A percentile compares a stretch with the other conserved stretches of the same genome.
phyloP scores from a whole-genome alignment of 495 filamentous ascomycete species.

The Lophiostoma macrostomum region DNA sequence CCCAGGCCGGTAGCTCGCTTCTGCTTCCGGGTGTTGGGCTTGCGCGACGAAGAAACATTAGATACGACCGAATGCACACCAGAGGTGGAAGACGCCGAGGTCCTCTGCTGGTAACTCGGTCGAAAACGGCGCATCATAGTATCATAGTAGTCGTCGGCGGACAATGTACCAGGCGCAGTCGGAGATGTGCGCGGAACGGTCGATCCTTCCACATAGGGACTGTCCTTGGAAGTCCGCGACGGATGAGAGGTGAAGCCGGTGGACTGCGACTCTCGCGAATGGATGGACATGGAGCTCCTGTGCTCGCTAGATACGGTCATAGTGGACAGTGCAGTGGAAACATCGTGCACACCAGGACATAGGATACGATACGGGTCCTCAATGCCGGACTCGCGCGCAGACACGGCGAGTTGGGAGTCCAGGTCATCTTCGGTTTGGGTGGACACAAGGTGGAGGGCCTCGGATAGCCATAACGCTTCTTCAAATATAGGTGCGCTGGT shows the following conservation, averaged over 20 bases:
- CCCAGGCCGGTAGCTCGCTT: conserved; percentile 18
- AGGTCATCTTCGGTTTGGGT: conserved; percentile 25
- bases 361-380: conserved; percentile 28
- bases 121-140: conserved; percentile 14
- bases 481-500: conserved; percentile 26
- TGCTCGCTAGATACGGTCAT: conserved; percentile 25
- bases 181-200: neutral
- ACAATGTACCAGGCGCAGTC: conserved; percentile 1
- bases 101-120: conserved; percentile 9
- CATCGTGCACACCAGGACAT: conserved; percentile 12
- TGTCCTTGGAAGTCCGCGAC: conserved; percentile 33
- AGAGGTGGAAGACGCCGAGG: conserved; percentile 19
- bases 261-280: conserved; percentile 33
- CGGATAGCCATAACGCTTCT: conserved; percentile 20
- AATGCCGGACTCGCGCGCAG: conserved; percentile 30
- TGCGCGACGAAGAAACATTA: neutral
- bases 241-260: conserved; percentile 33
- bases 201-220: conserved; percentile 7
- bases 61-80: conserved; percentile 11
- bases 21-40: conserved; percentile 10
- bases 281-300: conserved; percentile 31
- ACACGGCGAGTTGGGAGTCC: conserved; percentile 24
- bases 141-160: conserved; percentile 18
- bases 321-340: conserved; percentile 23
- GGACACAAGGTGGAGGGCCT: conserved; percentile 16